Conservation (phyloP, 176 grass and related monocot species). For the Musa troglodytarum region DNA sequence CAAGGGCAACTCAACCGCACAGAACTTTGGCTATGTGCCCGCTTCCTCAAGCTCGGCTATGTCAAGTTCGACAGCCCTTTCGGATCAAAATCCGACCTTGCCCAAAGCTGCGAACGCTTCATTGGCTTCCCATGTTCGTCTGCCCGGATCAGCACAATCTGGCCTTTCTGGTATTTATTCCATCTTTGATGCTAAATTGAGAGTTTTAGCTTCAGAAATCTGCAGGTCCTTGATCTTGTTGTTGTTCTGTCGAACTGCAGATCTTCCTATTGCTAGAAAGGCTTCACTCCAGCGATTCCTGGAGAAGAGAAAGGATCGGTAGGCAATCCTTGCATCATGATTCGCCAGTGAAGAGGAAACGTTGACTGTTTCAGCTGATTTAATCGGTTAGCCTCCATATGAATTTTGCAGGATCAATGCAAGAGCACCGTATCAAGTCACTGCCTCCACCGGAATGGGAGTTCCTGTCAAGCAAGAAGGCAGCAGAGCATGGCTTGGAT, state of each 20-base stretch:
- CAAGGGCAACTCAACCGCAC: conserved; percentile 1
- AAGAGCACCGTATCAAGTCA: conserved; percentile 30
- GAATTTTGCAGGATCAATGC: conserved; percentile 29
- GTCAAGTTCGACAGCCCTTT: background rate
- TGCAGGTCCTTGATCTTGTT: background rate
- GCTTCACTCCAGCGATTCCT: conserved; percentile 82
- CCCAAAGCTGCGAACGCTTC: background rate
- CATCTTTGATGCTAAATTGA: background rate
- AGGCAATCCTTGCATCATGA: background rate
- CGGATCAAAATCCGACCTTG: background rate
- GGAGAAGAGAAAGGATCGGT: conserved; percentile 83
- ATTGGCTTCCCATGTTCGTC: background rate
- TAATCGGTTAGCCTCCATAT: background rate
- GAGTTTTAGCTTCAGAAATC: too few relatives aligned
- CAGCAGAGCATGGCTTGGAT: conserved; percentile 22
- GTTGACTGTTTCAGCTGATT: background rate
- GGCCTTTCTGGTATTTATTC: background rate
- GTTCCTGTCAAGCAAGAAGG: conserved; percentile 28
- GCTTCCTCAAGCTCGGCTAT: background rate
- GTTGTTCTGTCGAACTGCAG: conserved; percentile 13
- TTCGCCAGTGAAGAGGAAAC: background rate
- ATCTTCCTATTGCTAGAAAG: conserved; percentile 76
- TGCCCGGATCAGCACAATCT: background rate
- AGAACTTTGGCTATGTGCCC: background rate
- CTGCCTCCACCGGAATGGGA: conserved; percentile 5